Evolutionary conservation across 495 filamentous ascomycete species (phyloP).

Genomic region (Penicillium riverlandense): DNA sequence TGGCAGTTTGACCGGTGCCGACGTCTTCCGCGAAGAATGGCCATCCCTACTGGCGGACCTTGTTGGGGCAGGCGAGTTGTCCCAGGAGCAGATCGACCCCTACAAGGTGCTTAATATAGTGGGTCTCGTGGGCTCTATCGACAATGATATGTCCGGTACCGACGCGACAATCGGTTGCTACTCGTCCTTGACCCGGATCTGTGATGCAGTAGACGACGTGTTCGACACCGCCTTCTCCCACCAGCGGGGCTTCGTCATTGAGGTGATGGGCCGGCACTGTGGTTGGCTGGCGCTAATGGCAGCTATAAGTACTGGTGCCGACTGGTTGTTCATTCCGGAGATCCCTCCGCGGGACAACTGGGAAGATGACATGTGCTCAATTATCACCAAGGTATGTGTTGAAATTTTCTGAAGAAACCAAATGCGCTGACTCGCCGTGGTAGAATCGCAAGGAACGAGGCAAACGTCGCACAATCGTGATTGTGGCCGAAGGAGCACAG

Average conservation of each 20-base stretch:
- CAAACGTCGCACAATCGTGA: slow-evolving; percentile 96
- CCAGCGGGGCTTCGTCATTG: slow-evolving; percentile 94
- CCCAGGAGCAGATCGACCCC: slow-evolving; percentile 57
- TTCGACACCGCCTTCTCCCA: slow-evolving; percentile 97
- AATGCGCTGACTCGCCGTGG: neutral
- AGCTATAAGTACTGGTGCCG: slow-evolving; percentile 88
- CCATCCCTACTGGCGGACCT: slow-evolving; percentile 78
- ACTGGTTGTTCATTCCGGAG: slow-evolving; percentile 96
- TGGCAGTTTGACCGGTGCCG: slow-evolving; percentile 92
- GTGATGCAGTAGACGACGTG: slow-evolving; percentile 90
- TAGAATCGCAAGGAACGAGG: slow-evolving; percentile 79
- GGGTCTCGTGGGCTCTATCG: slow-evolving; percentile 92
- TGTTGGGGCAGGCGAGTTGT: slow-evolving; percentile 60
- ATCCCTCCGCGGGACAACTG: slow-evolving; percentile 84
- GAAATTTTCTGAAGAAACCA: neutral
- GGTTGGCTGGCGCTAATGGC: slow-evolving; percentile 98
- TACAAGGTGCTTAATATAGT: slow-evolving; percentile 88
- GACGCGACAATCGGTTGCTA: slow-evolving; percentile 98
- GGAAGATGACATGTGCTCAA: slow-evolving; percentile 80
- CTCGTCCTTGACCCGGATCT: slow-evolving; percentile 85
- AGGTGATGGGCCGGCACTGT: slow-evolving; percentile 99
- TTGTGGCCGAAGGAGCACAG: slow-evolving; percentile 91
- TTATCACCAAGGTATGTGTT: slow-evolving; percentile 66
- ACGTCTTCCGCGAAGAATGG: slow-evolving; percentile 90
- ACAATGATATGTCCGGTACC: slow-evolving; percentile 96